Base-by-base conservation (phyloP, 352 stramenopile genomes). In the Phytopythium mirpurense region DNA sequence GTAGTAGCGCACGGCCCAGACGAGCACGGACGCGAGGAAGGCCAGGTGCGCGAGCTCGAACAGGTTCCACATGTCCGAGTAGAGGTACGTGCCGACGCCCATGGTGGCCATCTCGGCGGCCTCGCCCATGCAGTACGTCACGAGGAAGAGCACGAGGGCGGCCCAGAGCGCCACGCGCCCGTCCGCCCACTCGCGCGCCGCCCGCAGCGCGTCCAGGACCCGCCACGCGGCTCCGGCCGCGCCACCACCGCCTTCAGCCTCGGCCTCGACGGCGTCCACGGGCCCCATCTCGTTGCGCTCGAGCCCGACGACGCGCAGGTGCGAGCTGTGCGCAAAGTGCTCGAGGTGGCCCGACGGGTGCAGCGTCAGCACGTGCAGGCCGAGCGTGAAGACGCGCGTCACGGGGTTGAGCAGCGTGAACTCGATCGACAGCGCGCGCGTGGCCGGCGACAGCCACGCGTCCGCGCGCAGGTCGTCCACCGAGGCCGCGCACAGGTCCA, bases 301-400 rank as follows among this genome's bases (percentile, higher is more conserved):
- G 14, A 92, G 61, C 0, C 84, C 84, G 23, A 92, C 68, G 9
- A 94, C 80, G 31, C 84, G 82, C 34, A 94, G 64, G 48, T 91
- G 83, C 3, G 84, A 86, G 51, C 82, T 93, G 49, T 95, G 85
- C 0, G 79, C 72, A 29, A 71, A 92, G 47, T 95, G 83, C 42
- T 90, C 76, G 19, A 95, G 68, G 43, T 95, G 83, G 15, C 85
- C 85, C 0, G 85, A 95, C 19, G 85, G 78, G 50, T 76, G 74
- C 40, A 92, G 77, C 42, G 70, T 84, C 59, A 95, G 88, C 5
- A 92, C 82, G 56, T 95, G 85, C 64, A 79, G 85, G 34, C 82
- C 83, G 54, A 93, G 78, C 14, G 86, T 95, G 50, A 96, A 91
- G 3, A 96, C 78, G n/a, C 83, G 76, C n/a, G 86, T 95, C 34